Percentiles rank a stretch among this genome's conserved stretches.
Conservation (phyloP, 768 basidiomycete species). For the Filobasidium wieringae region DNA sequence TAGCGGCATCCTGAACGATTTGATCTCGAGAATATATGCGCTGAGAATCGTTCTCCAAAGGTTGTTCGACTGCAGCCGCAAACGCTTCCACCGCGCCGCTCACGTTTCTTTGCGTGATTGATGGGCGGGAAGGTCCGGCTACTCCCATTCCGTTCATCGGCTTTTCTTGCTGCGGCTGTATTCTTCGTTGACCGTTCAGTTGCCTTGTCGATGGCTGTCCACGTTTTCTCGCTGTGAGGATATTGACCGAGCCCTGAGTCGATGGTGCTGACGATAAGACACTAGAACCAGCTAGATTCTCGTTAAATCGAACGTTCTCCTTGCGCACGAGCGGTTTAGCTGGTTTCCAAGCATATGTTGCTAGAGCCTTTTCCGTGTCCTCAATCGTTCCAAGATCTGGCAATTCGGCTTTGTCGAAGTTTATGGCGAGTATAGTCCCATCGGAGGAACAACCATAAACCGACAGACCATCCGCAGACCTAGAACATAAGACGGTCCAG, state of each 20-base stretch:
- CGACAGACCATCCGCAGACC: conserved; percentile 84
- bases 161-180: conserved; percentile 40
- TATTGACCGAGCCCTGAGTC: conserved; percentile 8
- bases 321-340: not conserved
- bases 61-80: conserved; percentile 26
- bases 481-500: conserved; percentile 32
- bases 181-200: conserved; percentile 51
- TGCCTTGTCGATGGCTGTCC: conserved; percentile 30
- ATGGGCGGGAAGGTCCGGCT: not conserved
- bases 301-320: not conserved
- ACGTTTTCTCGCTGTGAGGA: conserved; percentile 14
- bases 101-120: not conserved
- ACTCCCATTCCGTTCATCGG: conserved; percentile 1
- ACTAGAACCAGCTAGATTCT: no score
- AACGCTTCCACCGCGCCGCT: conserved; percentile 18
- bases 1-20: conserved; percentile 29
- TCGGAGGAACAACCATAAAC: conserved; percentile 93
- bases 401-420: conserved; percentile 50
- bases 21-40: conserved; percentile 21
- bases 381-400: conserved; percentile 41
- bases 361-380: conserved; percentile 35
- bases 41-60: conserved; percentile 19
- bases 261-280: not conserved
- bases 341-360: conserved; percentile 25
- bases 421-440: conserved; percentile 80